Base-by-base conservation (phyloP, 169 alveolate genomes). In the Eimeria necatrix region DNA sequence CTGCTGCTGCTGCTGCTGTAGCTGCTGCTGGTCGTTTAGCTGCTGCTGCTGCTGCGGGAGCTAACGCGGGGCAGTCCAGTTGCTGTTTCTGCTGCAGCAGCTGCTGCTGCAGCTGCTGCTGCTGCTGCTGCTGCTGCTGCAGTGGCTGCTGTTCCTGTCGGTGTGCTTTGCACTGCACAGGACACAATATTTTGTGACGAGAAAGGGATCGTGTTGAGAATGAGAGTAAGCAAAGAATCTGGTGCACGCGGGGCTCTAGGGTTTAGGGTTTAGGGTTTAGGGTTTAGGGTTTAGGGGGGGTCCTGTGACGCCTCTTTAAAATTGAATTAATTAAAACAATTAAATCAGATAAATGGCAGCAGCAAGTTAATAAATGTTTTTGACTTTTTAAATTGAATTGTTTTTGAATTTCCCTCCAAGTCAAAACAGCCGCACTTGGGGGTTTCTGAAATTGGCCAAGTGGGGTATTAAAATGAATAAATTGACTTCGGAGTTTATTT, bases 121-220 rank as follows among this genome's bases (percentile, higher is more conserved):
- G 41, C 41, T 0, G 41, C 41, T 32, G 41, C 41, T 56, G 68
- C 68, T 18, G 68, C 20, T 10, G 68, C 22, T 12, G 68, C 68
- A 56, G 68, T 18, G 20, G 68, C 68, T 56, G 68, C 68, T 1
- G 68, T 18, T 56, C 22, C 68, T 68, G n/a, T 24, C 2, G 32
- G 46, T 18, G 32, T 10, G 32, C 12, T n/a, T 68, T 3, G 32
- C 12, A 0, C 46, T 18, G 78, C 78, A 14, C 78, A 68, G 78
- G 78, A 68, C n/a, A 68, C 78, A n/a, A 14, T 68, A 7, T 68
- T 68, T 24, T 68, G 78, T 68, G 78, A 68, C 32, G 78, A 68
- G 78, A 68, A 24, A 12, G 78, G 78, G 14, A 16, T 16, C 41
- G 78, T 68, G n/a, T 24, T 68, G 12, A 16, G 78, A 7, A n/a